These are phyloP conservation scores for Saccharomycopsis microspora DNA, from an alignment of 805 yeast genomes.

Conservation along the genomic window DNA sequence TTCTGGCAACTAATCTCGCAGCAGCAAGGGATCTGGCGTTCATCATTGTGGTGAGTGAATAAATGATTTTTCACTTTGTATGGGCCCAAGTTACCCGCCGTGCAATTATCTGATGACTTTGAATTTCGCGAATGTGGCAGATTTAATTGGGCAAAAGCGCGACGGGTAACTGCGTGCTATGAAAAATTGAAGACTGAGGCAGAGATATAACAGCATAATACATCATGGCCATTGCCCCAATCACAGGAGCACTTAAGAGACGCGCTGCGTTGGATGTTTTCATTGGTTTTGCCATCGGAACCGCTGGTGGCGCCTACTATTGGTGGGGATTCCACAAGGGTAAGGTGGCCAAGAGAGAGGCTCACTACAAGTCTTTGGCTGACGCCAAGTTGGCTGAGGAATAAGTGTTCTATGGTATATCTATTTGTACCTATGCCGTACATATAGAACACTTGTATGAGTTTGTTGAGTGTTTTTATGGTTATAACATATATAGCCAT, in stretches of 20 bases:
- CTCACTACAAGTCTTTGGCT: constrained; percentile 70
- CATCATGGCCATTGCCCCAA: constrained; percentile 70
- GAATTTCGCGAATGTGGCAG: too few species aligned
- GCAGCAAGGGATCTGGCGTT: constrained; percentile 21
- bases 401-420: background rate
- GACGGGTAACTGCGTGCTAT: too few species aligned
- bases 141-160: too few species aligned
- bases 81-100: too few species aligned
- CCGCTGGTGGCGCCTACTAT: constrained; percentile 61
- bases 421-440: too few species aligned
- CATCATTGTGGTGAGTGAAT: constrained; percentile 19
- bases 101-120: too few species aligned
- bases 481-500: too few species aligned
- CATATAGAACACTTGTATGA: too few species aligned
- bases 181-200: too few species aligned
- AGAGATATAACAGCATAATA: too few species aligned
- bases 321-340: constrained; percentile 81
- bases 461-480: too few species aligned
- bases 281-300: constrained; percentile 51
- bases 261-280: constrained; percentile 70
- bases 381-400: constrained; percentile 43
- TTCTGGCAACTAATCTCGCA: constrained; percentile 19
- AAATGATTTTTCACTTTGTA: background rate
- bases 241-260: constrained; percentile 73
- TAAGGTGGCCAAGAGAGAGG: constrained; percentile 65